Conservation (phyloP, 257 asterid species). For the Solanum lycopersicoides region DNA sequence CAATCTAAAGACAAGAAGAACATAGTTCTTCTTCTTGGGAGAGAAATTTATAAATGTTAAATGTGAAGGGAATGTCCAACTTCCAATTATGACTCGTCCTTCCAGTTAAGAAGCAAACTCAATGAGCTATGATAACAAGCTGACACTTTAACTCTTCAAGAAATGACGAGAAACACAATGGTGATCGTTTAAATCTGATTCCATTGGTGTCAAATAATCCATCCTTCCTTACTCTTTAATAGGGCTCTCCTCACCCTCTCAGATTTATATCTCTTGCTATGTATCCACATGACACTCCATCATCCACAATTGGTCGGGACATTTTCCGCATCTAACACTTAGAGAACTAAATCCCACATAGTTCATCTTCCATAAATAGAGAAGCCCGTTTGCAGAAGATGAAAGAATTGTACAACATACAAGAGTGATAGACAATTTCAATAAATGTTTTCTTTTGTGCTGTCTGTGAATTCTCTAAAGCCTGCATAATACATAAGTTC, state of each 20-base stretch:
- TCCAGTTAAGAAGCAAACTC: background rate
- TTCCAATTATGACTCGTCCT: background rate
- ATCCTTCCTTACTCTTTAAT: background rate
- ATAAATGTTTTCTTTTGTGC: background rate
- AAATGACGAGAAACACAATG: too few species aligned
- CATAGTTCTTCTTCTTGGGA: background rate
- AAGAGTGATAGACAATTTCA: background rate
- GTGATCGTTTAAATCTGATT: accelerated
- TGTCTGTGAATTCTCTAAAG: constrained; percentile 6
- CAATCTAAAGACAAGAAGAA: too few species aligned
- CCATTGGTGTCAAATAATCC: background rate
- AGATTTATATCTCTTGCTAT: background rate
- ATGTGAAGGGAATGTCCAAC: background rate
- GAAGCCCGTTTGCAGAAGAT: background rate
- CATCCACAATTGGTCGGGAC: constrained; percentile 56
- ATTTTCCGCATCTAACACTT: constrained; percentile 18
- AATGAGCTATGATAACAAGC: background rate
- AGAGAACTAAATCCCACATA: constrained; percentile 44
- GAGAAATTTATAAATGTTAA: background rate
- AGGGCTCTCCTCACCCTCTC: background rate
- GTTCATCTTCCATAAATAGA: constrained; percentile 6
- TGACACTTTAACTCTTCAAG: too few species aligned
- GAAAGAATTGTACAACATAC: background rate
- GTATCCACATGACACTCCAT: constrained; percentile 42
- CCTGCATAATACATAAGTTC: constrained; percentile 11